These are phyloP conservation scores for Epichloe bromicola DNA, from an alignment of 2,329 filamentous ascomycete species.

Conservation along the genomic window DNA sequence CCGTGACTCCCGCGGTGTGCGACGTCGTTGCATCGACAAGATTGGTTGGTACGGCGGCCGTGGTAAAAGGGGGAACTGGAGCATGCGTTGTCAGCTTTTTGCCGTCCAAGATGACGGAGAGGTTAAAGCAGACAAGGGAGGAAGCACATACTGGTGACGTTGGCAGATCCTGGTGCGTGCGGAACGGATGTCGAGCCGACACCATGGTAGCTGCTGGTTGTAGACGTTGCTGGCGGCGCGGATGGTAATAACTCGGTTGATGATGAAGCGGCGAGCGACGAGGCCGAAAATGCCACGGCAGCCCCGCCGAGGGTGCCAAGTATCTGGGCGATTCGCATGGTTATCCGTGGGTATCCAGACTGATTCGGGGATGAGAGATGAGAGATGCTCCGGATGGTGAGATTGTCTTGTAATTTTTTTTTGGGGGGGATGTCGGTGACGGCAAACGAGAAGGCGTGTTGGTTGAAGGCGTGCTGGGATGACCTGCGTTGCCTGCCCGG, in stretches of 20 bases:
- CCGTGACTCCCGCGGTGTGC: conserved; percentile 16
- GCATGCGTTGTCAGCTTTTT: conserved; percentile 2
- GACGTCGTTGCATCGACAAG: conserved; percentile 16
- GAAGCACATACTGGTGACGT: conserved; percentile 2
- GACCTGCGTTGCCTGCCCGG: background rate
- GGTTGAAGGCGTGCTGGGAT: too few species aligned
- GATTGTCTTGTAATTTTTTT: too few species aligned
- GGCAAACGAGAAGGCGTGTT: background rate
- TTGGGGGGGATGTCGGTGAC: background rate
- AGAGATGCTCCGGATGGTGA: too few species aligned
- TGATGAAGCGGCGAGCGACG: background rate
- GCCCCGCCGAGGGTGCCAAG: conserved; percentile 8
- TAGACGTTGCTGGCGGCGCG: background rate
- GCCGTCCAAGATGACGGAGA: background rate
- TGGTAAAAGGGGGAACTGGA: conserved; percentile 4
- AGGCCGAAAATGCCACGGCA: conserved; percentile 8
- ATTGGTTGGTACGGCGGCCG: conserved; percentile 5
- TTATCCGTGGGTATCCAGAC: background rate
- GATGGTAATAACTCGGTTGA: background rate
- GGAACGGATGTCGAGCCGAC: background rate
- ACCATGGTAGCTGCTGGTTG: background rate
- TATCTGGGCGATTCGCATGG: conserved; percentile 11
- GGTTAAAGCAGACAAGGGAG: too few species aligned
- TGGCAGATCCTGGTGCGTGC: background rate
- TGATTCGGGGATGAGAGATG: background rate